Percentiles rank a stretch among this genome's conserved stretches.
phyloP scores from a whole-genome alignment of 257 asterid genomes.

The Jacaranda mimosifolia region DNA sequence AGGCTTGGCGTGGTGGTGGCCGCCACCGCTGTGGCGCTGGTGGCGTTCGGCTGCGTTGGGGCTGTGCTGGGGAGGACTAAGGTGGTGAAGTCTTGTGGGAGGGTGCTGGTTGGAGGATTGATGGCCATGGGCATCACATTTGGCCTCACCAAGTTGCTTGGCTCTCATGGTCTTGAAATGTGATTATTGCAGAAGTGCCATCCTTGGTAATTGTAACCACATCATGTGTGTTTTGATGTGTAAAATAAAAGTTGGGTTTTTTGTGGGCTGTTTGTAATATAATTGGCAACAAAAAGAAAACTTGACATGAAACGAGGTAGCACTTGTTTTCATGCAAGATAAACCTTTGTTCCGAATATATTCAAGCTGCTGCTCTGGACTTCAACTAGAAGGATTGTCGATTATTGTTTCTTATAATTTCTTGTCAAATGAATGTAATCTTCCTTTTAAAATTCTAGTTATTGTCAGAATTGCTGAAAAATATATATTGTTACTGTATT shows the following conservation, averaged over 20 bases:
- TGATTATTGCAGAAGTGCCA: conserved; percentile 24
- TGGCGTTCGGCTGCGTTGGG: conserved; percentile 63
- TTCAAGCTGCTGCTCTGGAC: too few relatives aligned
- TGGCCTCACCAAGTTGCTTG: conserved; percentile 67
- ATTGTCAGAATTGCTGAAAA: too few relatives aligned
- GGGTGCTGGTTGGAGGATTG: conserved; percentile 79
- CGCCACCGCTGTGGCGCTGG: conserved; percentile 59
- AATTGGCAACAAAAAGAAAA: not conserved
- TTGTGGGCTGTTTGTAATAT: not conserved
- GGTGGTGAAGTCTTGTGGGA: conserved; percentile 50
- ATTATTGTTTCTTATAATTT: too few relatives aligned
- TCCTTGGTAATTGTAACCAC: too few relatives aligned
- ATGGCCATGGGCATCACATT: conserved; percentile 83
- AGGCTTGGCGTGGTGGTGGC: conserved; percentile 60
- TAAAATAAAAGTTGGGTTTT: not conserved
- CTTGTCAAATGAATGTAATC: too few relatives aligned
- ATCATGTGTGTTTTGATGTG: not conserved
- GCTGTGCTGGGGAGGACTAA: conserved; percentile 66
- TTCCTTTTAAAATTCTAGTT: too few relatives aligned
- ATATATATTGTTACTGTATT: too few relatives aligned
- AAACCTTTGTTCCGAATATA: too few relatives aligned
- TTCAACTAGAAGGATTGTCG: too few relatives aligned
- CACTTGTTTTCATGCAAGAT: not conserved
- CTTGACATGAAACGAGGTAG: not conserved
- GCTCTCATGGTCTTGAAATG: conserved; percentile 52